These are phyloP conservation scores for Arachnopeziza araneosa DNA, from an alignment of 2,329 filamentous ascomycete genomes.

Conservation along the genomic window DNA sequence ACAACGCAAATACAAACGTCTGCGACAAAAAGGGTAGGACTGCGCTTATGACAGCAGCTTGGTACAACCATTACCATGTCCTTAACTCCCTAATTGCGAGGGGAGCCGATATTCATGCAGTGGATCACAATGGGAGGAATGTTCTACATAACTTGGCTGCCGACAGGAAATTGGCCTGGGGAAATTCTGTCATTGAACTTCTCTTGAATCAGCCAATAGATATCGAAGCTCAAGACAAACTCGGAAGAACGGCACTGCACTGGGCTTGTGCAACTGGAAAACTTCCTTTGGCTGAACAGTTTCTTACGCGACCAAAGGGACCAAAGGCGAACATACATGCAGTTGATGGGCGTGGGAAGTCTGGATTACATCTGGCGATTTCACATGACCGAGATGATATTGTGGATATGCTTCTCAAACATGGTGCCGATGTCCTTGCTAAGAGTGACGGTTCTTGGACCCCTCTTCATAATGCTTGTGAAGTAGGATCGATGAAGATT, in stretches of 20 bases:
- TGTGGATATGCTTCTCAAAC: slow-evolving; percentile 18
- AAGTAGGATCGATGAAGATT: slow-evolving; percentile 19
- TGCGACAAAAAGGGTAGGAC: slow-evolving; percentile 23
- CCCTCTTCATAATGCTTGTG: slow-evolving; percentile 22
- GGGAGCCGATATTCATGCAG: not conserved
- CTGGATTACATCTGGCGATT: slow-evolving; percentile 18
- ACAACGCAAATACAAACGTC: slow-evolving; percentile 22
- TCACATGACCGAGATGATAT: slow-evolving; percentile 21
- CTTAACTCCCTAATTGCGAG: slow-evolving; percentile 17
- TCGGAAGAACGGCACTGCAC: slow-evolving; percentile 19
- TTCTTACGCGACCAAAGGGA: slow-evolving; percentile 15
- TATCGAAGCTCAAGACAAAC: slow-evolving; percentile 19
- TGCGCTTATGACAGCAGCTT: slow-evolving; percentile 25
- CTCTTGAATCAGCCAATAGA: slow-evolving; percentile 17
- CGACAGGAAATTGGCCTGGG: slow-evolving; percentile 23
- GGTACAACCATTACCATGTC: slow-evolving; percentile 23
- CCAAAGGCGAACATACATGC: slow-evolving; percentile 18
- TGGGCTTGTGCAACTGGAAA: slow-evolving; percentile 27
- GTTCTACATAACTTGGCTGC: slow-evolving; percentile 20
- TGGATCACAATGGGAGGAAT: not conserved
- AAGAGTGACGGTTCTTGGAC: slow-evolving; percentile 22
- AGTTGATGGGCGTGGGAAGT: slow-evolving; percentile 22
- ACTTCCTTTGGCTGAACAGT: slow-evolving; percentile 16
- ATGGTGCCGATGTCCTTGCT: slow-evolving; percentile 15
- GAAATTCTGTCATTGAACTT: slow-evolving; percentile 21